Percentiles rank a stretch among this genome's conserved stretches.
Evolutionary conservation across 2,329 filamentous ascomycete genomes (phyloP).

Genomic region (Penicillium paneum): DNA sequence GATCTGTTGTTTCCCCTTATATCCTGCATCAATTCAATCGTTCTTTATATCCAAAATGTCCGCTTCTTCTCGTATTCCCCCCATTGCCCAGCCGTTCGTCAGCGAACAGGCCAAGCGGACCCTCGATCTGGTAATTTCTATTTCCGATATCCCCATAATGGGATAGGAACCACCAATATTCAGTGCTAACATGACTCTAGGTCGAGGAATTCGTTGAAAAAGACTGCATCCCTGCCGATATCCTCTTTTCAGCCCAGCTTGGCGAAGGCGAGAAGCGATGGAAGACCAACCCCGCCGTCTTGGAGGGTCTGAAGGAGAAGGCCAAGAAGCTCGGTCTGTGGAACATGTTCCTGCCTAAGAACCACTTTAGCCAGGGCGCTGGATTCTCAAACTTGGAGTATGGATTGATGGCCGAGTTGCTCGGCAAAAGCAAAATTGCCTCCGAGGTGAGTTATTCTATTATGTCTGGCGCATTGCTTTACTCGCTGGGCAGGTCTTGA

Average conservation of each 20-base stretch:
- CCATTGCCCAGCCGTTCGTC: conserved; percentile 62
- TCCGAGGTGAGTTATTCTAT: conserved; percentile 56
- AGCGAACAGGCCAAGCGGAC: conserved; percentile 82
- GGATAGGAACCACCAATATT: background rate
- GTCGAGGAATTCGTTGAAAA: conserved; percentile 97
- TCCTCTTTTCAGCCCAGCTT: conserved; percentile 74
- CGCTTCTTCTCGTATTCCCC: conserved; percentile 53
- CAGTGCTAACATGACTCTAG: conserved; percentile 34
- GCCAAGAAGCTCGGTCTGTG: conserved; percentile 82
- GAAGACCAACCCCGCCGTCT: conserved; percentile 71
- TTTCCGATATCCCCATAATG: background rate
- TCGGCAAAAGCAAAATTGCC: conserved; percentile 80
- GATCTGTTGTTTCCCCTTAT: background rate
- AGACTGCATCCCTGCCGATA: conserved; percentile 84
- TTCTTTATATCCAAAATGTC: conserved; percentile 43
- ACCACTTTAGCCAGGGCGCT: conserved; percentile 91
- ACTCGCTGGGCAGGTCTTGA: too few relatives aligned
- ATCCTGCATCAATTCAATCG: background rate
- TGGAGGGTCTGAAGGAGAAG: conserved; percentile 86
- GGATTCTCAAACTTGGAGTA: conserved; percentile 96
- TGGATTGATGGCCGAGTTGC: conserved; percentile 92
- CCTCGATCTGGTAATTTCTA: conserved; percentile 66
- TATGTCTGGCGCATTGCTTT: conserved; percentile 3
- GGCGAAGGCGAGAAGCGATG: conserved; percentile 75
- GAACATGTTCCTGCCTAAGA: conserved; percentile 97